Conservation (phyloP, 345 rosid species). For the Anacardium occidentale region DNA sequence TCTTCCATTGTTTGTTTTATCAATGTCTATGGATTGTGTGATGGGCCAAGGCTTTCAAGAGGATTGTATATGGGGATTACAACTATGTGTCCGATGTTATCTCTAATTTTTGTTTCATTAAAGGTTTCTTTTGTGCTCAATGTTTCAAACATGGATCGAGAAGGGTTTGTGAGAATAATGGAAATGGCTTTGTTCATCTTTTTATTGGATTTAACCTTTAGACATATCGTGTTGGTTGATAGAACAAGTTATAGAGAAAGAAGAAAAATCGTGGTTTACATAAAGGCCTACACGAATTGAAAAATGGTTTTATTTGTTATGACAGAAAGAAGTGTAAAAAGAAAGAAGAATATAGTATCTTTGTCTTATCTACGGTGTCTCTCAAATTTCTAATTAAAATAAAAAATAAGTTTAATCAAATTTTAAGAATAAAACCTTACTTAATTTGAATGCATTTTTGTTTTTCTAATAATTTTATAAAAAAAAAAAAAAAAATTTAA, state of each 20-base stretch:
- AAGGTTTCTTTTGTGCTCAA: conserved; percentile 78
- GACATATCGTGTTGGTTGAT: conserved; percentile 69
- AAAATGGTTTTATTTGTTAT: too few relatives aligned
- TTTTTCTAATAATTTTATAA: too few relatives aligned
- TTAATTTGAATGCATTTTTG: too few relatives aligned
- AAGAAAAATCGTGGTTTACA: conserved; percentile 85
- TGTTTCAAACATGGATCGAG: conserved; percentile 33
- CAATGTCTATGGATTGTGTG: conserved; percentile 88
- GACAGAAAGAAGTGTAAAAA: too few relatives aligned
- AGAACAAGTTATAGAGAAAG: conserved; percentile 87
- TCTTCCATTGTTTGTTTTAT: neutral
- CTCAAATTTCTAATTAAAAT: too few relatives aligned
- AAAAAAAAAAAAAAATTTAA: too few relatives aligned
- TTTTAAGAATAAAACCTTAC: too few relatives aligned
- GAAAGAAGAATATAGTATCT: too few relatives aligned
- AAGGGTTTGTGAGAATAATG: conserved; percentile 46
- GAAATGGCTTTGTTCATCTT: conserved; percentile 69
- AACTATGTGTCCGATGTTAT: conserved; percentile 59
- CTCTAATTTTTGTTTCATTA: conserved; percentile 64
- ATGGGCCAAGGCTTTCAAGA: conserved; percentile 71
- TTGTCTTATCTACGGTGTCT: too few relatives aligned
- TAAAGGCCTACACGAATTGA: too few relatives aligned
- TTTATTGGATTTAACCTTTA: conserved; percentile 62
- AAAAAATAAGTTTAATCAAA: too few relatives aligned
- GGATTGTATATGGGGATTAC: conserved; percentile 83